Conservation (phyloP, 2,329 filamentous ascomycete genomes). For the Venturia asperata region DNA sequence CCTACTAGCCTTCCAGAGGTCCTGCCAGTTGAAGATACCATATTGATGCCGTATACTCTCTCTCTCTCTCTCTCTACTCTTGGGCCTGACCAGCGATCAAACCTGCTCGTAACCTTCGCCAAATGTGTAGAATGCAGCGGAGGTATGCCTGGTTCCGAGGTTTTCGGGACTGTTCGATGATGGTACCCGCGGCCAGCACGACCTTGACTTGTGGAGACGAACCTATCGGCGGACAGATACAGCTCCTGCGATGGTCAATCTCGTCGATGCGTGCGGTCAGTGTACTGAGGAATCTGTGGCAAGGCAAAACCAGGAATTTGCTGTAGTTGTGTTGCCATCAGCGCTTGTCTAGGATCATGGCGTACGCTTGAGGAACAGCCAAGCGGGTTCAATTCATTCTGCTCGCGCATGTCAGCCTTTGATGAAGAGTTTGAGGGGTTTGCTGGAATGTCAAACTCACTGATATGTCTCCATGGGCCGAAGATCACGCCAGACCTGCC, state of each 20-base stretch:
- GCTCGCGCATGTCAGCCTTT: not conserved
- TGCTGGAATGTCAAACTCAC: not conserved
- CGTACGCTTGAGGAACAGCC: slow-evolving; percentile 28
- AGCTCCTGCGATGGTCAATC: slow-evolving; percentile 29
- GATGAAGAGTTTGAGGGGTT: no score
- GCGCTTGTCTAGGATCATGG: slow-evolving; percentile 34
- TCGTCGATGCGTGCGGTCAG: slow-evolving; percentile 35
- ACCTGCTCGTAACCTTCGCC: not conserved
- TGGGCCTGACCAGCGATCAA: not conserved
- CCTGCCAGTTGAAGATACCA: no score
- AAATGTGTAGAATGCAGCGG: slow-evolving; percentile 10
- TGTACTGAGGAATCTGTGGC: slow-evolving; percentile 32
- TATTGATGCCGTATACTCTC: no score
- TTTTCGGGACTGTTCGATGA: slow-evolving; percentile 34
- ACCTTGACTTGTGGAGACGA: slow-evolving; percentile 31
- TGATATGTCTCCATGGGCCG: not conserved
- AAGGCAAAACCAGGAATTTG: slow-evolving; percentile 21
- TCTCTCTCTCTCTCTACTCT: no score
- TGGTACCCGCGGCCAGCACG: slow-evolving; percentile 40
- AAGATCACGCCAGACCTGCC: not conserved
- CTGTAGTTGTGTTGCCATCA: slow-evolving; percentile 13
- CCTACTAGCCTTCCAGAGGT: no score
- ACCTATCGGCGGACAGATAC: slow-evolving; percentile 6
- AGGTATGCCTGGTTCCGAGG: not conserved
- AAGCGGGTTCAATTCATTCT: not conserved